phyloP scores from a whole-genome alignment of 495 filamentous ascomycete species.

The Aspergillus saccharolyticus region DNA sequence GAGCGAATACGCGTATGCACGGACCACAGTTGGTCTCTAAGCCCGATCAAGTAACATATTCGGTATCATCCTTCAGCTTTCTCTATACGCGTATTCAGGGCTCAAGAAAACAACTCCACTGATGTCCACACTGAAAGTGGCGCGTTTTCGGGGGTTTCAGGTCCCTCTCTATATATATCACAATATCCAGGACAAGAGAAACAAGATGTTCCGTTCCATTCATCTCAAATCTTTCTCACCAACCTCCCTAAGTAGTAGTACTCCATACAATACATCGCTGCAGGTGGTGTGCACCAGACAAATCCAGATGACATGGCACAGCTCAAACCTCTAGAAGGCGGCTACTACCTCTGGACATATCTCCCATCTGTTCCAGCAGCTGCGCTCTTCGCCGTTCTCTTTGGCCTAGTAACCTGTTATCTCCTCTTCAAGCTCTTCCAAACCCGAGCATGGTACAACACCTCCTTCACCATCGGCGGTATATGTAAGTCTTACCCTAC shows the following conservation, averaged over 20 bases:
- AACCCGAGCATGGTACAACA: conserved; percentile 16
- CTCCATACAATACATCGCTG: not conserved
- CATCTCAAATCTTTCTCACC: not conserved
- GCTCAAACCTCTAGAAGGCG: not conserved
- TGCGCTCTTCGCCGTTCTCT: conserved; percentile 45
- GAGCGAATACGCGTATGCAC: conserved; percentile 2
- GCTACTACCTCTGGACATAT: conserved; percentile 24
- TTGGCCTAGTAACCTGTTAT: conserved; percentile 36
- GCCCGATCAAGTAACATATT: not conserved
- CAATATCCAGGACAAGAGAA: not conserved
- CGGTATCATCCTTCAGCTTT: not conserved
- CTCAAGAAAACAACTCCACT: not conserved
- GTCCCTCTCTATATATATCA: not conserved
- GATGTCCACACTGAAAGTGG: not conserved
- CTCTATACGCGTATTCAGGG: conserved; percentile 3
- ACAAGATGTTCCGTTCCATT: not conserved
- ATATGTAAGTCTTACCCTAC: conserved; percentile 28
- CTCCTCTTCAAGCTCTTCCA: conserved; percentile 32
- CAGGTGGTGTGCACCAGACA: not conserved
- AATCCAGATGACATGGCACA: not conserved
- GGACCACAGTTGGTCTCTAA: not conserved
- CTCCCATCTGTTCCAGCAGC: conserved; percentile 47
- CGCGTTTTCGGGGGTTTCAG: not conserved
- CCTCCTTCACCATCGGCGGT: conserved; percentile 25
- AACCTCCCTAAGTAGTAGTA: not conserved